Evolutionary conservation across 129 eudicot genomes (phyloP).

Genomic region (Mikania micrantha): DNA sequence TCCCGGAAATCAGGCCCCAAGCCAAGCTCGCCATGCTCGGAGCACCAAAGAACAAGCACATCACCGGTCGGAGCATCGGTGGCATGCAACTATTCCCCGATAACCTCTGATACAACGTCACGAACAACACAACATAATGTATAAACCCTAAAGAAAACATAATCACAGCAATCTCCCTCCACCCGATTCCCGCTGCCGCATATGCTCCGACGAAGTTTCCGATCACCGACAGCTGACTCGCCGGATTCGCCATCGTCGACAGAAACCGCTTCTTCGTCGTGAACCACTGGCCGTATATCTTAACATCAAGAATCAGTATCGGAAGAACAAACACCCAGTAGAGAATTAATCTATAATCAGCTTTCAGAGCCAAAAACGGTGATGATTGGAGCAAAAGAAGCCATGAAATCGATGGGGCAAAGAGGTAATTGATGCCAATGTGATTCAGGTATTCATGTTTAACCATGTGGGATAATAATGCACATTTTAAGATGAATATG

Average conservation of each 20-base stretch:
- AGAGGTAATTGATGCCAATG: slow-evolving; percentile 65
- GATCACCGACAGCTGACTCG: slow-evolving; percentile 47
- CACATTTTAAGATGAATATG: slow-evolving; percentile 40
- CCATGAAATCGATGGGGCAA: slow-evolving; percentile 67
- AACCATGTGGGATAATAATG: slow-evolving; percentile 30
- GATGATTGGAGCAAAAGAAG: slow-evolving; percentile 44
- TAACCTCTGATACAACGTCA: slow-evolving; percentile 49
- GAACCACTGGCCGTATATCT: slow-evolving; percentile 61
- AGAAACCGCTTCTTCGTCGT: slow-evolving; percentile 44
- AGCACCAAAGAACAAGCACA: slow-evolving; percentile 53
- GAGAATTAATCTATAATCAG: slow-evolving; percentile 11
- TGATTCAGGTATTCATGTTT: slow-evolving; percentile 54
- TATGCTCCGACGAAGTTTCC: slow-evolving; percentile 56
- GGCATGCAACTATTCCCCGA: slow-evolving; percentile 39
- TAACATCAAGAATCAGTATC: slow-evolving; percentile 40
- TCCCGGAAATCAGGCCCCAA: slow-evolving; percentile 50
- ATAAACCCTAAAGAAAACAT: slow-evolving; percentile 46
- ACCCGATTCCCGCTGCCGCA: slow-evolving; percentile 47
- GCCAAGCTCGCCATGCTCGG: slow-evolving; percentile 71
- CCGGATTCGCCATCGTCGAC: slow-evolving; percentile 47
- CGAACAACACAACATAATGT: slow-evolving; percentile 56
- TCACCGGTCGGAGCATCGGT: slow-evolving; percentile 45
- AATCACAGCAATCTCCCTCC: slow-evolving; percentile 42
- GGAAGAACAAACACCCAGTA: slow-evolving; percentile 51
- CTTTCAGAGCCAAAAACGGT: slow-evolving; percentile 22